Evolutionary conservation across 257 asterid genomes (phyloP).

Genomic region (Capsicum pubescens): DNA sequence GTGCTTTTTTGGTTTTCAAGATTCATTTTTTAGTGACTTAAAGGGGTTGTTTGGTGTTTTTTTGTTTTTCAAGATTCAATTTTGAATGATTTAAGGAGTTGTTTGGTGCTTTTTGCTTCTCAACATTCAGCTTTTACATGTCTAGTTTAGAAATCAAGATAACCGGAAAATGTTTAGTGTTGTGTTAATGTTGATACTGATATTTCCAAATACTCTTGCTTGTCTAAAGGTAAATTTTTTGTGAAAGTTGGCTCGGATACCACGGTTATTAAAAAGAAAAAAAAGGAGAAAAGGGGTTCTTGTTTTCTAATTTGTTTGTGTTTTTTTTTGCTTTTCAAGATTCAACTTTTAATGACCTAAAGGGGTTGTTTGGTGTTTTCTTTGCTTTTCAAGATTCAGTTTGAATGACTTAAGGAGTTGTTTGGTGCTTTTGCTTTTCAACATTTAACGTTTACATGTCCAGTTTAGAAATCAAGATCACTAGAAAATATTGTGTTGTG

Average conservation of each 20-base stretch:
- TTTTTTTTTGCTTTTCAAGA: neutral
- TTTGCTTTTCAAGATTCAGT: no score
- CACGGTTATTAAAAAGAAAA: no score
- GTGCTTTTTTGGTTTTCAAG: neutral
- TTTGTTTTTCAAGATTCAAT: neutral
- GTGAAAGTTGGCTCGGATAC: neutral
- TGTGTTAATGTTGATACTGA: constrained; percentile 61
- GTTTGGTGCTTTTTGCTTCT: neutral
- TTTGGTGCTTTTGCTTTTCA: no score
- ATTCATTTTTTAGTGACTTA: neutral
- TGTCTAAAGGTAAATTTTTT: no score
- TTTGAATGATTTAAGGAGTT: neutral
- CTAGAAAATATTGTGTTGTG: constrained; percentile 13
- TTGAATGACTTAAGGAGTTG: no score
- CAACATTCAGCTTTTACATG: no score
- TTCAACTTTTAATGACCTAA: neutral
- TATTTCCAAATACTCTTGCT: constrained; percentile 40
- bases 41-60: neutral
- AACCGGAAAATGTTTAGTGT: no score
- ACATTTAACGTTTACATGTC: no score
- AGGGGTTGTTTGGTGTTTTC: no score
- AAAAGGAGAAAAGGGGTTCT: neutral
- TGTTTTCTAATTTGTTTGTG: neutral
- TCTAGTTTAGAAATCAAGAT: no score
- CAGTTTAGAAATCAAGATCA: no score